Evolutionary conservation across 148 eudicot species (phyloP), one percentile per base, ranked within the genome.

Genomic region (Rhododendron simsii): DNA sequence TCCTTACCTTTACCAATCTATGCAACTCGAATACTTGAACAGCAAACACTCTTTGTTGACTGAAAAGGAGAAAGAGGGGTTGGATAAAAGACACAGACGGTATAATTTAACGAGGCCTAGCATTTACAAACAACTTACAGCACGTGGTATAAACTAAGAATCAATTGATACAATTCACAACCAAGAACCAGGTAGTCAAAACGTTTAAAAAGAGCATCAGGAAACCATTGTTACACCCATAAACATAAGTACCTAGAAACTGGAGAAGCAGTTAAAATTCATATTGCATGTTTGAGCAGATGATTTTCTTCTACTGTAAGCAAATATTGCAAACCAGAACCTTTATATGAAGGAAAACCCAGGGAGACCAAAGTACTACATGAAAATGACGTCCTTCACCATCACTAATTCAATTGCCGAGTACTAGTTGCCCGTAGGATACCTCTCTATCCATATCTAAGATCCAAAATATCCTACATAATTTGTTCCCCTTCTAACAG

Each of bases 21-120:
- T 97, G 99, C 93, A 96, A 85, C 95, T 96, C 99, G 69, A 96
- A 96, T 65, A 96, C 90, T 95, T 96, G 99, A 90, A 95, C 91
- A 80, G 98, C 95, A 90, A 96, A 93, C 80, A 90, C 92, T 90
- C 98, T 90, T 87, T 96, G 99, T 84, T 96, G 99, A 84, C 99
- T 96, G 97, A 75, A 91, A 91, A 85, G 88, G 59, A 57, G 79
- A 74, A 86, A 84, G 78, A 86, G 30, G 80, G 83, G 87, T 84
- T 37, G 69, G 86, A 86, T 88, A n/a, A 77, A 87, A 77, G 55
- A 84, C 85, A 47, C 75, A 76, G 44, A 59, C 13, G 85, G 37
- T 16, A 67, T 44, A n/a, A 81, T 65, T 50, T 81, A 77, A 69
- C 26, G 51, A 35, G 65, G 85, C 51, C 79, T 57, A 39, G 78